These are phyloP conservation scores for Vitis rupestris DNA, from an alignment of 164 flowering plant species.

Conservation along the genomic window DNA sequence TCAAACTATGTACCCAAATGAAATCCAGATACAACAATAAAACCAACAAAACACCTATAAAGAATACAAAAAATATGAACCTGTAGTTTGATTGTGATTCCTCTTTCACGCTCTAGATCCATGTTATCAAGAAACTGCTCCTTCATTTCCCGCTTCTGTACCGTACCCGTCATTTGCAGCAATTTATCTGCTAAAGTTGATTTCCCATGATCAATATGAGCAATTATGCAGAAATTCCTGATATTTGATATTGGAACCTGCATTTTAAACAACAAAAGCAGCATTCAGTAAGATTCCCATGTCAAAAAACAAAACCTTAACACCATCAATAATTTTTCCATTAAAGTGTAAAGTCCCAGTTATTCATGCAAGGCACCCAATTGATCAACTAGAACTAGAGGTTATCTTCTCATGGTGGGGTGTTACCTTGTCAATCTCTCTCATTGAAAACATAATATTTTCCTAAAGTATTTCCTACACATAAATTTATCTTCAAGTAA, in stretches of 20 bases:
- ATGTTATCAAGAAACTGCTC: conserved; percentile 97
- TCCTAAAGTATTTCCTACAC: too few species aligned
- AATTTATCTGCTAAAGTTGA: conserved; percentile 94
- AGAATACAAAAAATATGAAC: conserved; percentile 22
- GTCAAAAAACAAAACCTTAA: background rate
- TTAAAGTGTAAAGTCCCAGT: background rate
- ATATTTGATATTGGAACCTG: conserved; percentile 88
- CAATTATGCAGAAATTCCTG: conserved; percentile 89
- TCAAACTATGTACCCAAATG: too few species aligned
- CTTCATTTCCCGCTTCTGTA: conserved; percentile 87
- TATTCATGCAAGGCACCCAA: too few species aligned
- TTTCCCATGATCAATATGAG: conserved; percentile 97
- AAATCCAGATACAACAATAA: background rate
- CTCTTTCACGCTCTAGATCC: conserved; percentile 98
- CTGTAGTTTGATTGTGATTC: conserved; percentile 97
- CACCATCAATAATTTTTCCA: background rate
- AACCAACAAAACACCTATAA: background rate
- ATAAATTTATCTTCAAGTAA: too few species aligned
- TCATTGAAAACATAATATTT: too few species aligned
- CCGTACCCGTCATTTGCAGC: conserved; percentile 90
- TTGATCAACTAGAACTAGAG: too few species aligned
- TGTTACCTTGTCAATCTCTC: too few species aligned
- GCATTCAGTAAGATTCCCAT: background rate
- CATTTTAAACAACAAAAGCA: conserved; percentile 3
- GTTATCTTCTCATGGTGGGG: too few species aligned